Conservation (phyloP, 2,329 filamentous ascomycete species). For the Incumbomyces delicatus region DNA sequence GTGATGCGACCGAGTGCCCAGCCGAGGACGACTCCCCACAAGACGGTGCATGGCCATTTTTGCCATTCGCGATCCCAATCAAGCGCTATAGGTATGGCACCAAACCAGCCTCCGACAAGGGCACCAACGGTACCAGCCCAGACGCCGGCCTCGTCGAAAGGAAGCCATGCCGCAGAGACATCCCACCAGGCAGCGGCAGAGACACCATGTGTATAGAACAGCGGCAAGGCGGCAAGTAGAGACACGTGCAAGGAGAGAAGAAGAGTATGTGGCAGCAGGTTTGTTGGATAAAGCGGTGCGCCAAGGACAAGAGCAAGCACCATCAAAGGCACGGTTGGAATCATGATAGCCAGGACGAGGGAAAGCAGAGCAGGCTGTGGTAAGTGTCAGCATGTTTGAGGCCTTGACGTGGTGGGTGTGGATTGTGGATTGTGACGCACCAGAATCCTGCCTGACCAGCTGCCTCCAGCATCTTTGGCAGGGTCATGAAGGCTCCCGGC, state of each 20-base stretch:
- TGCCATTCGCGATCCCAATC: conserved; percentile 99
- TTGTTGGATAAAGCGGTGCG: conserved; percentile 62
- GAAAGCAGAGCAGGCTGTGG: conserved; percentile 38
- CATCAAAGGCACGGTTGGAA: conserved; percentile 49
- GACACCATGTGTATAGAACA: conserved; percentile 79
- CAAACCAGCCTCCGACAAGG: conserved; percentile 76
- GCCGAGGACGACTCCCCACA: conserved; percentile 72
- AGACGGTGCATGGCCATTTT: conserved; percentile 88
- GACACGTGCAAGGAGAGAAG: conserved; percentile 75
- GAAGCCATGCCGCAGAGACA: conserved; percentile 57
- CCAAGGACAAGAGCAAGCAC: conserved; percentile 66
- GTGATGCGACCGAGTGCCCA: conserved; percentile 51
- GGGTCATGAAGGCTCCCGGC: too few species aligned
- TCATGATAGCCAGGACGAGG: conserved; percentile 46
- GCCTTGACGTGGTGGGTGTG: too few species aligned
- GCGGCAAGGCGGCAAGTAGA: conserved; percentile 64
- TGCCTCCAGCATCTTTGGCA: conserved; percentile 6
- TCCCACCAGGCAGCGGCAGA: conserved; percentile 61
- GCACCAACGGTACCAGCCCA: conserved; percentile 75
- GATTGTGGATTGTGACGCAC: conserved; percentile 14
- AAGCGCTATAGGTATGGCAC: conserved; percentile 86
- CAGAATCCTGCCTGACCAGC: conserved; percentile 16
- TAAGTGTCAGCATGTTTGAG: background rate
- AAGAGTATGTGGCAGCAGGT: conserved; percentile 66
- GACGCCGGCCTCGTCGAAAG: conserved; percentile 62